These are phyloP conservation scores for Aquanectria penicillioides DNA, from an alignment of 2,329 filamentous ascomycete species.

Conservation along the genomic window DNA sequence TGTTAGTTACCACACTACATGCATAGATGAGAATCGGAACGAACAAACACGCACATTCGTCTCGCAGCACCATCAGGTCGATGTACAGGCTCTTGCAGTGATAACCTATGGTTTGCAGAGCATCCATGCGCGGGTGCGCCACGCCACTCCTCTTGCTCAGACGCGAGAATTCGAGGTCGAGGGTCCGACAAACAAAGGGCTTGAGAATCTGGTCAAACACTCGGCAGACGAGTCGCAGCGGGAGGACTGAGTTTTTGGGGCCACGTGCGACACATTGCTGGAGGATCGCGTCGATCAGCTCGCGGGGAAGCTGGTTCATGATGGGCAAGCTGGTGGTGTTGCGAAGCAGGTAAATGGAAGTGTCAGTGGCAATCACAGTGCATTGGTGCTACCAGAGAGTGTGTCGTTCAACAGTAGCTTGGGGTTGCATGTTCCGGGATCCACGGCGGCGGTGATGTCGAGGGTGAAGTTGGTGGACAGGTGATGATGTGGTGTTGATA, in stretches of 20 bases:
- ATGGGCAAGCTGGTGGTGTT: conserved; percentile 14
- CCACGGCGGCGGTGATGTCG: not conserved
- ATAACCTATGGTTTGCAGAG: conserved; percentile 56
- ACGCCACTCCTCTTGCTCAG: conserved; percentile 51
- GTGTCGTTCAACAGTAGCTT: not conserved
- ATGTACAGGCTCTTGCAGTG: conserved; percentile 61
- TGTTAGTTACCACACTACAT: conserved; percentile 20
- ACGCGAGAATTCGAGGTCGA: conserved; percentile 61
- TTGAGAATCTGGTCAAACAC: conserved; percentile 59
- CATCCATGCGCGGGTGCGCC: conserved; percentile 49
- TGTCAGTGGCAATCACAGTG: conserved; percentile 23
- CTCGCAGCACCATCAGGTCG: conserved; percentile 63
- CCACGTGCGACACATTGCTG: conserved; percentile 51
- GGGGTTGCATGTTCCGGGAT: conserved; percentile 1
- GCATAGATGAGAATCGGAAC: not conserved
- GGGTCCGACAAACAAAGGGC: conserved; percentile 56
- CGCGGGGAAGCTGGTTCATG: conserved; percentile 59
- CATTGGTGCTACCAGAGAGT: conserved; percentile 17
- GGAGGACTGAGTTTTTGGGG: conserved; percentile 57
- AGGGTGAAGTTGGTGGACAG: not conserved
- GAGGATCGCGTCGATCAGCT: conserved; percentile 60
- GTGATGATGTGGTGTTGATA: conserved; percentile 22
- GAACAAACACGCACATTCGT: conserved; percentile 53
- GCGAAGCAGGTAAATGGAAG: conserved; percentile 10
- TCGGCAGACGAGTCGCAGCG: conserved; percentile 60